Percentiles rank a stretch among this genome's conserved stretches.
These are phyloP conservation scores for Syzygium grande DNA, from an alignment of 345 rosid genomes.

Conservation along the genomic window DNA sequence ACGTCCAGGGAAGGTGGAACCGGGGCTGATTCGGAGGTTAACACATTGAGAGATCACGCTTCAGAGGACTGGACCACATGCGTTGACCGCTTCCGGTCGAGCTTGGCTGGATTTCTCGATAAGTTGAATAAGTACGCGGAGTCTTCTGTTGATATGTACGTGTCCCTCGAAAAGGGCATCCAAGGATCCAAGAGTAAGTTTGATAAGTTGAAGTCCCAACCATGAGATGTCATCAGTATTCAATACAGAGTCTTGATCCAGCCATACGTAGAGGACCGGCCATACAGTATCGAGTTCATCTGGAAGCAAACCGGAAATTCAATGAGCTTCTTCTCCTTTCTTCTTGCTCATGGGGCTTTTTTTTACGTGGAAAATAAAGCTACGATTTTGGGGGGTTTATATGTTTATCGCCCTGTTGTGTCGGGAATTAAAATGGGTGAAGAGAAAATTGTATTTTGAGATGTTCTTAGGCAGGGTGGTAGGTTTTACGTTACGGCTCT, in stretches of 20 bases:
- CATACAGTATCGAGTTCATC: background rate
- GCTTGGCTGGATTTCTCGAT: constrained; percentile 58
- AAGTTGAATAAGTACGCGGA: constrained; percentile 49
- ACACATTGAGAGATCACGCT: constrained; percentile 35
- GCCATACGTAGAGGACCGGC: background rate
- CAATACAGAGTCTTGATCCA: background rate
- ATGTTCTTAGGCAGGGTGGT: background rate
- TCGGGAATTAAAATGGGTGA: background rate
- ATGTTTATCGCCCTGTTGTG: background rate
- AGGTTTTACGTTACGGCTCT: background rate
- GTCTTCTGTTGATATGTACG: constrained; percentile 46
- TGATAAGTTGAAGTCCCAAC: constrained; percentile 17
- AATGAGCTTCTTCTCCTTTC: background rate
- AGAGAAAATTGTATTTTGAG: background rate
- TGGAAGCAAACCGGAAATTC: background rate
- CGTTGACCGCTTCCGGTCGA: constrained; percentile 47
- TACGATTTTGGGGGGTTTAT: background rate
- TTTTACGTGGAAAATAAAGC: background rate
- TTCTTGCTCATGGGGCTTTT: background rate
- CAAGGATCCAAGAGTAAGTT: constrained; percentile 34
- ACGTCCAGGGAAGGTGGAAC: constrained; percentile 22
- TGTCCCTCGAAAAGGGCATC: constrained; percentile 37
- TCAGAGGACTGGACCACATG: constrained; percentile 42
- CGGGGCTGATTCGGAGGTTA: constrained; percentile 25
- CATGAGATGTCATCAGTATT: background rate